These are phyloP conservation scores for Microdochium bolleyi DNA, from an alignment of 2,329 filamentous ascomycete genomes.

Conservation along the genomic window DNA sequence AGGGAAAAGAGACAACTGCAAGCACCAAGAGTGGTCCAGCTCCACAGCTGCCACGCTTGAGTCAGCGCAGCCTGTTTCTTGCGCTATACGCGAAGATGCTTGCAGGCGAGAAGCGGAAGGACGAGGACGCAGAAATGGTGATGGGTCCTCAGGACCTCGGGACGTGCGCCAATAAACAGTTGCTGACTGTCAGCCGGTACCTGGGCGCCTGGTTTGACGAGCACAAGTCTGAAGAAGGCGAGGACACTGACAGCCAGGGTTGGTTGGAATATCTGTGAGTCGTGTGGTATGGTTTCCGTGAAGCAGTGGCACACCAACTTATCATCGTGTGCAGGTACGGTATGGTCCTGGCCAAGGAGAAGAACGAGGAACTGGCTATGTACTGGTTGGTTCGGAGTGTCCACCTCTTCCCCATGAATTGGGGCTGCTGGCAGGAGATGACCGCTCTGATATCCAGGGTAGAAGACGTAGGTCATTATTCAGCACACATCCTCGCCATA, in stretches of 20 bases:
- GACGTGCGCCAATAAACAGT: conserved; percentile 75
- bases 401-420: conserved; percentile 87
- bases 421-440: conserved; percentile 94
- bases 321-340: conserved; percentile 53
- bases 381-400: conserved; percentile 84
- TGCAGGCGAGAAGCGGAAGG: conserved; percentile 89
- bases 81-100: conserved; percentile 89
- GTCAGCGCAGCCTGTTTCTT: conserved; percentile 87
- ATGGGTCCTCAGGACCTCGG: conserved; percentile 88
- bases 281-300: neutral
- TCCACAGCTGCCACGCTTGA: conserved; percentile 48
- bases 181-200: conserved; percentile 65
- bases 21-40: conserved; percentile 9
- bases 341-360: conserved; percentile 81
- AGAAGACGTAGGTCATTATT: conserved; percentile 60
- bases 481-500: neutral
- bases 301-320: conserved; percentile 4
- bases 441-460: conserved; percentile 69
- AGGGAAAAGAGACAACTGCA: conserved; percentile 47
- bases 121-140: conserved; percentile 96
- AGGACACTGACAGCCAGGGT: conserved; percentile 64
- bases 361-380: conserved; percentile 79
- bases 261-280: conserved; percentile 78
- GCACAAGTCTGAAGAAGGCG: conserved; percentile 48
- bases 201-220: conserved; percentile 76